Percentiles rank a stretch among this genome's conserved stretches.
Conservation (phyloP, 2,329 filamentous ascomycete genomes). For the Ceratocystis colombiana region DNA sequence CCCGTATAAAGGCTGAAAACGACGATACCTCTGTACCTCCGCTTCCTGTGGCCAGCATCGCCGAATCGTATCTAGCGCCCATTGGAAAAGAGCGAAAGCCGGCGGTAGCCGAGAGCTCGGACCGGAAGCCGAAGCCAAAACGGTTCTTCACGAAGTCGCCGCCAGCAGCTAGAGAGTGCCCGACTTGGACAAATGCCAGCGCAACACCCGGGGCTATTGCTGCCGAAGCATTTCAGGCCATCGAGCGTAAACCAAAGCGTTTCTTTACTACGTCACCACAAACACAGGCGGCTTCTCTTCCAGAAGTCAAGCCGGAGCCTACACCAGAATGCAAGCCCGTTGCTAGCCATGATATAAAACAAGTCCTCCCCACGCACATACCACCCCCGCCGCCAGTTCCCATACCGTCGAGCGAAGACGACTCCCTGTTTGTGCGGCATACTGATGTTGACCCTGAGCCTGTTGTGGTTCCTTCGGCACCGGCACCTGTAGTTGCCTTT, state of each 20-base stretch:
- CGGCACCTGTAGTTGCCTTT: conserved; percentile 35
- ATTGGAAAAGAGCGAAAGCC: conserved; percentile 13
- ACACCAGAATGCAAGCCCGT: not conserved
- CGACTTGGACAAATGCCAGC: too few relatives aligned
- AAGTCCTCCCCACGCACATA: not conserved
- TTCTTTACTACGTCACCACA: not conserved
- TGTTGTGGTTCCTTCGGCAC: not conserved
- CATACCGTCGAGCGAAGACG: conserved; percentile 8
- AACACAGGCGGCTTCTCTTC: not conserved
- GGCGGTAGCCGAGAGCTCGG: conserved; percentile 2
- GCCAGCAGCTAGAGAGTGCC: not conserved
- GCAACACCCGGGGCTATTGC: too few relatives aligned
- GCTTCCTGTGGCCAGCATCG: not conserved
- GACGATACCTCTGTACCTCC: not conserved
- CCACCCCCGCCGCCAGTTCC: not conserved
- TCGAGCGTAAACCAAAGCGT: conserved; percentile 4
- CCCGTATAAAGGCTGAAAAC: conserved; percentile 12
- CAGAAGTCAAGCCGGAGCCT: not conserved
- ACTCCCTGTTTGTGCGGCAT: conserved; percentile 20
- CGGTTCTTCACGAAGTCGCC: conserved; percentile 15
- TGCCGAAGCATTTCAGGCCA: not conserved
- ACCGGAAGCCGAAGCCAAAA: conserved; percentile 14
- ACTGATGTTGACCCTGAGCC: not conserved
- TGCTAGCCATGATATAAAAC: not conserved
- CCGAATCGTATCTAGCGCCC: conserved; percentile 22